Evolutionary conservation across 2,329 filamentous ascomycete genomes (phyloP).

Genomic region (Colletotrichum neosansevieriae): DNA sequence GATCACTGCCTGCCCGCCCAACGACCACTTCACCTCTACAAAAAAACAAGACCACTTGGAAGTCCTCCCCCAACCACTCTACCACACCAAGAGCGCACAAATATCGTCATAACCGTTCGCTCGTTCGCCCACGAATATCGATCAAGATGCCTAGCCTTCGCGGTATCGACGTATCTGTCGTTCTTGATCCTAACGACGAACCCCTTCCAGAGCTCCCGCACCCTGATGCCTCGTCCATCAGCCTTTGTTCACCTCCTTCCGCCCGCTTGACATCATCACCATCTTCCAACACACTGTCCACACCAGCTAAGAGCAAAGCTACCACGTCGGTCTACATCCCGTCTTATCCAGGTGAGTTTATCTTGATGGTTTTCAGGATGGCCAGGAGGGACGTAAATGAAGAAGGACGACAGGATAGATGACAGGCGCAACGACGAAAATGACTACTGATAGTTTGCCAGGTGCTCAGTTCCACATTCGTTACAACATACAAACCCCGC

Average conservation of each 20-base stretch:
- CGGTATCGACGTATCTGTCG: slow-evolving; percentile 60
- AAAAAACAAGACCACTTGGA: no score
- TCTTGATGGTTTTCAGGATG: no score
- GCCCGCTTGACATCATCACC: slow-evolving; percentile 1
- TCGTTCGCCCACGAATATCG: no score
- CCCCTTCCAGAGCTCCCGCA: slow-evolving; percentile 67
- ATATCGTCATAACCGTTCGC: no score
- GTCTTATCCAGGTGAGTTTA: slow-evolving; percentile 60
- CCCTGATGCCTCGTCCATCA: slow-evolving; percentile 61
- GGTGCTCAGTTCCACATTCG: slow-evolving; percentile 66
- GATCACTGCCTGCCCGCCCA: no score
- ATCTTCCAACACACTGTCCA: slow-evolving; percentile 41
- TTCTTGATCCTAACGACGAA: slow-evolving; percentile 50
- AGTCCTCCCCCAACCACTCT: no score
- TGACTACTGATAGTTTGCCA: slow-evolving; percentile 42
- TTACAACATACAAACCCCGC: slow-evolving; percentile 55
- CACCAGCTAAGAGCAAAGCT: slow-evolving; percentile 52
- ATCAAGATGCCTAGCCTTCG: slow-evolving; percentile 61
- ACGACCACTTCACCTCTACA: no score
- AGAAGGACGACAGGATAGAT: no score
- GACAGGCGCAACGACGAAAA: no score
- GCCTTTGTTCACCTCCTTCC: slow-evolving; percentile 44
- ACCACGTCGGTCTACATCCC: slow-evolving; percentile 68
- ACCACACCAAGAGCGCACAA: no score
- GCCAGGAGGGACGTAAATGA: no score